Percentiles rank a stretch among this genome's conserved stretches.
phyloP scores from a whole-genome alignment of 495 filamentous ascomycete genomes.

The Lasiosphaeria ovina region DNA sequence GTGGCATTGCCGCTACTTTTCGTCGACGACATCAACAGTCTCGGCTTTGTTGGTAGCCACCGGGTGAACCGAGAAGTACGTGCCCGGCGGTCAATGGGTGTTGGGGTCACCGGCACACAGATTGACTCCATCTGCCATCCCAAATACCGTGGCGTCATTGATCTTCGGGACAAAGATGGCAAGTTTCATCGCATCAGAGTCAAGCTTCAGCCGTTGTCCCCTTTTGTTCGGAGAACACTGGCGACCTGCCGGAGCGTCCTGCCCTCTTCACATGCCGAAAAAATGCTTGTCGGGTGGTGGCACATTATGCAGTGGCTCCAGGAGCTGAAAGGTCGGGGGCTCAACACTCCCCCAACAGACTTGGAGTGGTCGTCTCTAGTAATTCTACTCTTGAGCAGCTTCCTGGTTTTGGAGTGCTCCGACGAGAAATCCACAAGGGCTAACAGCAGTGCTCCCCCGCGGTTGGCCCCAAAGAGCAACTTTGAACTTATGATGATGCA shows the following conservation, averaged over 20 bases:
- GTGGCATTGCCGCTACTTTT: constrained; percentile 49
- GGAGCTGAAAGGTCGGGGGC: constrained; percentile 40
- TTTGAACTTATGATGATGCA: constrained; percentile 40
- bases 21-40: constrained; percentile 36
- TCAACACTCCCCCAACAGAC: constrained; percentile 39
- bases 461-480: constrained; percentile 21
- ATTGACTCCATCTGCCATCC: constrained; percentile 45
- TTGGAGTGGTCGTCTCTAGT: constrained; percentile 78
- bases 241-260: constrained; percentile 62
- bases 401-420: constrained; percentile 37
- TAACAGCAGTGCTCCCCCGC: neutral
- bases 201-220: constrained; percentile 61
- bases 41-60: constrained; percentile 39
- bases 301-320: constrained; percentile 68
- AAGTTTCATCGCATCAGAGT: constrained; percentile 64
- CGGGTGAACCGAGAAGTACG: constrained; percentile 8
- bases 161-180: constrained; percentile 60
- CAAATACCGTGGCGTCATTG: constrained; percentile 55
- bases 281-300: constrained; percentile 71
- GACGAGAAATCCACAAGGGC: constrained; percentile 18
- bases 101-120: constrained; percentile 31
- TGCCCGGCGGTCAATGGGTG: constrained; percentile 7
- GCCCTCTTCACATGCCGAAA: constrained; percentile 59
- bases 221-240: constrained; percentile 57
- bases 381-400: constrained; percentile 61